Percentiles rank a stretch among this genome's conserved stretches.
Evolutionary conservation across 2,329 filamentous ascomycete species (phyloP).

Genomic region (Teratosphaeria viscida): DNA sequence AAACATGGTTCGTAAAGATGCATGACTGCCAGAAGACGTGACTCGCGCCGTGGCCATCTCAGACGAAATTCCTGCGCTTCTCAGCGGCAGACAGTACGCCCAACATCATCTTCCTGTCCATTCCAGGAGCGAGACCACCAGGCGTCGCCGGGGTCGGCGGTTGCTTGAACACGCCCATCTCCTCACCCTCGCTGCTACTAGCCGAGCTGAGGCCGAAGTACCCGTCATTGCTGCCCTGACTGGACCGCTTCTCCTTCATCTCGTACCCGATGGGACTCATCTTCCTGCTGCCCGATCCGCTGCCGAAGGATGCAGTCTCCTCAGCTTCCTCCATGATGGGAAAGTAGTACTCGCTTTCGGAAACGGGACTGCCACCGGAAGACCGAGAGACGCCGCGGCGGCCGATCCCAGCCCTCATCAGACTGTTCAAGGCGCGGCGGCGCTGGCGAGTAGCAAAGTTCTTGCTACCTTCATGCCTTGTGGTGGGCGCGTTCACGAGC

Average conservation of each 20-base stretch:
- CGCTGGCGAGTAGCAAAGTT: slow-evolving; percentile 93
- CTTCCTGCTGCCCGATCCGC: slow-evolving; percentile 19
- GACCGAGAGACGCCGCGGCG: slow-evolving; percentile 62
- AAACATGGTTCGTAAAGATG: not conserved
- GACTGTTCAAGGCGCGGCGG: slow-evolving; percentile 80
- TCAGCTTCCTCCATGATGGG: slow-evolving; percentile 58
- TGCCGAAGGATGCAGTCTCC: slow-evolving; percentile 52
- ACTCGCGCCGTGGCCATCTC: slow-evolving; percentile 25
- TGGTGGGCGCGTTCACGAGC: slow-evolving; percentile 76
- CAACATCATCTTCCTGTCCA: slow-evolving; percentile 67
- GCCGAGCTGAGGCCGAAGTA: slow-evolving; percentile 49
- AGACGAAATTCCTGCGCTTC: slow-evolving; percentile 70
- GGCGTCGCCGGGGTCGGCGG: slow-evolving; percentile 46
- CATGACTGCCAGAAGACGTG: not conserved
- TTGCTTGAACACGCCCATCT: slow-evolving; percentile 23
- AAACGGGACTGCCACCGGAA: slow-evolving; percentile 61
- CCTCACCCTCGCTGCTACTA: slow-evolving; percentile 55
- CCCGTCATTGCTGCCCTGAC: slow-evolving; percentile 24
- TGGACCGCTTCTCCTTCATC: slow-evolving; percentile 28
- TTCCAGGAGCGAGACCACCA: slow-evolving; percentile 68
- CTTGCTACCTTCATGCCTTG: slow-evolving; percentile 89
- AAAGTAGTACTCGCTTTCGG: slow-evolving; percentile 62
- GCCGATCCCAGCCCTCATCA: slow-evolving; percentile 80
- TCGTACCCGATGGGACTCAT: slow-evolving; percentile 30
- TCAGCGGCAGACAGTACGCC: slow-evolving; percentile 78